Evolutionary conservation across 441 rosid species (phyloP).

Genomic region (Populus hybrid): DNA sequence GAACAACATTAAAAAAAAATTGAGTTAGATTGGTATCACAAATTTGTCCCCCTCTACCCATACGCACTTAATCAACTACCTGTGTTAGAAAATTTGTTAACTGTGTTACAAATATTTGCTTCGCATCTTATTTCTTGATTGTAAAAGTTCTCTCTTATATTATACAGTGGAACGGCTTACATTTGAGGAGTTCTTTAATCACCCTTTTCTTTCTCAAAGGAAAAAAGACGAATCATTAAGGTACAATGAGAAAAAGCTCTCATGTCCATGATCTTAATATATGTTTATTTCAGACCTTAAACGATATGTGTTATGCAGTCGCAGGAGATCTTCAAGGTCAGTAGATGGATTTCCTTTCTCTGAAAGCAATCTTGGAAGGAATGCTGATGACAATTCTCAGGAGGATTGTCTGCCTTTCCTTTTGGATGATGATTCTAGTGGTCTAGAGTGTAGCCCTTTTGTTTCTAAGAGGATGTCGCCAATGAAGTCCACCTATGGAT

Average conservation of each 20-base stretch:
- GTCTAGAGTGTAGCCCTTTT: slow-evolving; percentile 77
- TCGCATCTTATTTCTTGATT: neutral
- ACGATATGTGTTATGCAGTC: slow-evolving; percentile 25
- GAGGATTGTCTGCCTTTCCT: slow-evolving; percentile 87
- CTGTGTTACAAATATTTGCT: neutral
- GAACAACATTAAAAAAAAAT: neutral
- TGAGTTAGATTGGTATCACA: neutral
- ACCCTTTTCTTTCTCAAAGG: slow-evolving; percentile 52
- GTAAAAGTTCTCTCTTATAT: slow-evolving; percentile 3
- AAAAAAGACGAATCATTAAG: slow-evolving; percentile 45
- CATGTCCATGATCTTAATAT: slow-evolving; percentile 12
- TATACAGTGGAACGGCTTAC: slow-evolving; percentile 69
- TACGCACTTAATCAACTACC: neutral
- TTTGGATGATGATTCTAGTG: slow-evolving; percentile 79
- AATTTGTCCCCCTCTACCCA: neutral
- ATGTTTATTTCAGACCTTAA: slow-evolving; percentile 20
- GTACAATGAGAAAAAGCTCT: slow-evolving; percentile 32
- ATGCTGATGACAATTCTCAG: slow-evolving; percentile 57
- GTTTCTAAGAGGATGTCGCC: slow-evolving; percentile 41
- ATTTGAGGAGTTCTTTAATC: slow-evolving; percentile 76
- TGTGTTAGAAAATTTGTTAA: neutral
- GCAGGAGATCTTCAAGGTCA: slow-evolving; percentile 41
- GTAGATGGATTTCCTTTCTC: slow-evolving; percentile 44
- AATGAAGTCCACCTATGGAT: slow-evolving; percentile 48
- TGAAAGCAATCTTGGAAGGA: slow-evolving; percentile 49